Evolutionary conservation across 352 stramenopile species (phyloP).

Genomic region (Pythium diclinum): DNA sequence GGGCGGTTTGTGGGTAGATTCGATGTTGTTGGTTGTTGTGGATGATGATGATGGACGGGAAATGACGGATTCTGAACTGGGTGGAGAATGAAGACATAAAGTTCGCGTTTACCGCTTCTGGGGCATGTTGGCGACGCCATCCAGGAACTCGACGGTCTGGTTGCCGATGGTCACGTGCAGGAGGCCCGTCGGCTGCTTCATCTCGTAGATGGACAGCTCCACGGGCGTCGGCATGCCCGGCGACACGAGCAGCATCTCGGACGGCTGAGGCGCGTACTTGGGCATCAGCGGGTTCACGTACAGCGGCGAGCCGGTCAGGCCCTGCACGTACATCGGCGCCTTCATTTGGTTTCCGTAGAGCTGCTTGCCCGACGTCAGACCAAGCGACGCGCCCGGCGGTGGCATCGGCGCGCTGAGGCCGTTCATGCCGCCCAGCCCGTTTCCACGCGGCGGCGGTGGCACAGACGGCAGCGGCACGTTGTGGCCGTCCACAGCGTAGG

Average conservation of each 20-base stretch:
- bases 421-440: constrained; percentile 16
- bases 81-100: constrained; percentile 8
- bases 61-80: constrained; percentile 32
- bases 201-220: constrained; percentile 83
- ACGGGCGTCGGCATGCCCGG: constrained; percentile 67
- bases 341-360: constrained; percentile 22
- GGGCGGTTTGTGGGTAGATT: background rate
- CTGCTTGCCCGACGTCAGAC: constrained; percentile 26
- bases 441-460: constrained; percentile 25
- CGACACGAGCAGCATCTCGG: constrained; percentile 61
- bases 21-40: constrained; percentile 8
- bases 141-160: constrained; percentile 81
- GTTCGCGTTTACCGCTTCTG: constrained; percentile 57
- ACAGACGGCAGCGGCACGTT: constrained; percentile 34
- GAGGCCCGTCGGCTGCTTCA: constrained; percentile 78
- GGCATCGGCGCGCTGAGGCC: constrained; percentile 26
- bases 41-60: constrained; percentile 21
- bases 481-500: constrained; percentile 45
- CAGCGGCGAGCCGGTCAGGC: constrained; percentile 30
- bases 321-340: constrained; percentile 21
- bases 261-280: constrained; percentile 57
- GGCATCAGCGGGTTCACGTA: constrained; percentile 64
- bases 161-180: constrained; percentile 78
- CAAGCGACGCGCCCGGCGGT: constrained; percentile 40
- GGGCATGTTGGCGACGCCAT: constrained; percentile 80